These are phyloP conservation scores for Chaetomiaceae sp. DNA, from an alignment of 2,329 filamentous ascomycete genomes.

Conservation along the genomic window DNA sequence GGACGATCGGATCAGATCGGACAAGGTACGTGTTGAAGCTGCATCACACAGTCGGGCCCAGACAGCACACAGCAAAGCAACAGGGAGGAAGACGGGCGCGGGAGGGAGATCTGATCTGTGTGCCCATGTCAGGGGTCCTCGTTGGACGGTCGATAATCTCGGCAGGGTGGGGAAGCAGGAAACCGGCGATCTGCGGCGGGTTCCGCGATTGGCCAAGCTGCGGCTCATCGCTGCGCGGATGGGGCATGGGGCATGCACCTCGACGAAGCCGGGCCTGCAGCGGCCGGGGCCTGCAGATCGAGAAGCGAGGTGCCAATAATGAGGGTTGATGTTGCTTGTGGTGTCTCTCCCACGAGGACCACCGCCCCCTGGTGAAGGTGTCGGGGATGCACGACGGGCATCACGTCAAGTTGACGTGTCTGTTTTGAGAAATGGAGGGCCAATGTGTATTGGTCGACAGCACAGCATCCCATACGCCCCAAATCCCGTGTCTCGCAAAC, in stretches of 20 bases:
- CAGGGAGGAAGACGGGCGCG: background rate
- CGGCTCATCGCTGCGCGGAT: too few species aligned
- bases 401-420: too few species aligned
- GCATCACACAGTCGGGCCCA: background rate
- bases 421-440: too few species aligned
- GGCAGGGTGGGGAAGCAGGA: background rate
- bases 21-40: background rate
- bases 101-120: slow-evolving; percentile 5
- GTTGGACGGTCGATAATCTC: background rate
- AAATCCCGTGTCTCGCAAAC: too few species aligned
- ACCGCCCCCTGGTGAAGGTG: background rate
- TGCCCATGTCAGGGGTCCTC: background rate
- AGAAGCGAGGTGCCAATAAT: background rate
- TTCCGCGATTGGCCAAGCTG: slow-evolving; percentile 14
- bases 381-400: too few species aligned
- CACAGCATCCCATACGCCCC: too few species aligned
- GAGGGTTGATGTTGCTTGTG: background rate
- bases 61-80: background rate
- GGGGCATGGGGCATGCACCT: background rate
- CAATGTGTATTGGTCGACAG: too few species aligned
- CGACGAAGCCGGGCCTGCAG: background rate
- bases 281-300: background rate
- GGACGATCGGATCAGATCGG: slow-evolving; percentile 1
- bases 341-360: background rate
- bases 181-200: slow-evolving; percentile 3